Conservation (phyloP, 202 grass and related monocot species). For the Alloteropsis angusta region DNA sequence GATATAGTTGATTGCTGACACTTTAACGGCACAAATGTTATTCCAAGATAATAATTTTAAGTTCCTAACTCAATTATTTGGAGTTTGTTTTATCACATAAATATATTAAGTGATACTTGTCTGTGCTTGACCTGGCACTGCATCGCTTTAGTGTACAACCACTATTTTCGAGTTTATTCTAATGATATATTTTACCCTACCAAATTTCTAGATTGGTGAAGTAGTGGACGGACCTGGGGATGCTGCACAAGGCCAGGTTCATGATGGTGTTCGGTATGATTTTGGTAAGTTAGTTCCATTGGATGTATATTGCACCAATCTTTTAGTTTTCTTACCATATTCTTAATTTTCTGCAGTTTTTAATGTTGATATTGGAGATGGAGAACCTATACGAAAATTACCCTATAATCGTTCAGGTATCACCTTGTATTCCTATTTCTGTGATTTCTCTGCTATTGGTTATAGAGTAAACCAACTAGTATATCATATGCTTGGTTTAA, state of each 20-base stretch:
- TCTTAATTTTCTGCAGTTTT: conserved; percentile 58
- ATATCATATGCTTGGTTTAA: not conserved
- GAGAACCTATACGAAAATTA: conserved; percentile 77
- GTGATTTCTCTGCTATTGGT: not conserved
- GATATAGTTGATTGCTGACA: not conserved
- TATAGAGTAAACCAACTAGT: conserved; percentile 12
- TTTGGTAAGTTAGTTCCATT: conserved; percentile 54
- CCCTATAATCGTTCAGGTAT: conserved; percentile 91
- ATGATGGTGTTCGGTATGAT: conserved; percentile 79
- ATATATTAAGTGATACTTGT: not conserved
- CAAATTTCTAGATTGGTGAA: conserved; percentile 81
- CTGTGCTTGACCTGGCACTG: not conserved
- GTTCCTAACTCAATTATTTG: not conserved
- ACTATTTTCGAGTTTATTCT: not conserved
- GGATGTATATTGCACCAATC: conserved; percentile 21
- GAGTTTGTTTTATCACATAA: not conserved
- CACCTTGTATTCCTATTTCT: conserved; percentile 16
- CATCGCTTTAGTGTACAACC: no score
- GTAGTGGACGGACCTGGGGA: conserved; percentile 87
- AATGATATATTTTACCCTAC: conserved; percentile 18
- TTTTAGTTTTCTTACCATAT: conserved; percentile 23
- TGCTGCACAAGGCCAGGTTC: conserved; percentile 47
- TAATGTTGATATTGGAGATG: conserved; percentile 98
- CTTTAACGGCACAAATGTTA: no score
- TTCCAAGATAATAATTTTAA: not conserved